Base-by-base conservation (phyloP, 192 early-diverging fungal genomes). In the Backusella australiensis region DNA sequence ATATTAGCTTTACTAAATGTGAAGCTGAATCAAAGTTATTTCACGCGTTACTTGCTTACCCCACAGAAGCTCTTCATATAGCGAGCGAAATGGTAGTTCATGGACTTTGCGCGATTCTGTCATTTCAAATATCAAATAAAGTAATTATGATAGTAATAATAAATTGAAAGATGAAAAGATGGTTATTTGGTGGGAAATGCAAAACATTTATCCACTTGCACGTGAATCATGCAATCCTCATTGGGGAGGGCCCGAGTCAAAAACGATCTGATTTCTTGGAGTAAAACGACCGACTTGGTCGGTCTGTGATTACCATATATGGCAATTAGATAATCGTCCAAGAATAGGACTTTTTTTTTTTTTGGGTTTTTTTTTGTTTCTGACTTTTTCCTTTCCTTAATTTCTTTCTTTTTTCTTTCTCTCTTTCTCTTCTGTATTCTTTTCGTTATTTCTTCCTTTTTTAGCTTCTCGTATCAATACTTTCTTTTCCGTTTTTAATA, bases 11-110 rank as follows among this genome's bases (percentile, higher is more conserved):
- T 68, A 35, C 35, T 63, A 29, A 8, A 63, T 63, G 56, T 63
- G 21, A 63, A 63, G 56, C 56, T 63, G 56, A 63, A 26, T 38
- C n/a, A 67, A 35, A n/a, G 6, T 14, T 67, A 32, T 67, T 35
- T 67, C 34, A 35, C 34, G 29, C 66, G 34, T 67, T 38, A 38
- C n/a, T 38, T 41, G n/a, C 38, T 38, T 69, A 69, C 68, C 19
- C 68, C 68, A 69, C 35, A 69, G 38, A 23, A 69, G 8, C 12
- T 69, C 68, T 35, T 69, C 9, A 69, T 69, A 69, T 23, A 69
- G 29, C 19, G 68, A 69, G 41, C 36, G 21, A 69, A 69, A 35
- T 12, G 68, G 68, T 39, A 69, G 38, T 8, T 41, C 68, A 69
- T 69, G 68, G 4, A 21, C 68, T 39, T 69, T 69, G 19, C 68